A percentile compares a stretch with the other conserved stretches of the same genome.
Conservation (phyloP, 805 yeast species). For the Debaryomyces prosopidis region DNA sequence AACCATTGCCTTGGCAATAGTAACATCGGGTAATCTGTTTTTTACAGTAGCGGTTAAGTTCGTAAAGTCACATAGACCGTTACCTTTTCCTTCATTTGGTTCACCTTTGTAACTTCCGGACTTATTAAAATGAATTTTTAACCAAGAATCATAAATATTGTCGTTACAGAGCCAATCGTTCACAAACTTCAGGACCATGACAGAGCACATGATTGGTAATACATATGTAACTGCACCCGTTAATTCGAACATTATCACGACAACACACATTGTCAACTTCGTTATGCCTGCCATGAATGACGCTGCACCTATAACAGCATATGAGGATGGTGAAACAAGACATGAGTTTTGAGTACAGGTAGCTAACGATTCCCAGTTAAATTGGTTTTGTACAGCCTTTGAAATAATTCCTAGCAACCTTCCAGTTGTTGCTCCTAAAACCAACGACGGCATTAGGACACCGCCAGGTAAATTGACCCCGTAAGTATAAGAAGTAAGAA, state of each 20-base stretch:
- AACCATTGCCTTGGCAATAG: conserved; percentile 28
- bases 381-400: conserved; percentile 46
- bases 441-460: conserved; percentile 60
- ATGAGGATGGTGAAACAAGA: conserved; percentile 82
- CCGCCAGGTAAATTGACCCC: conserved; percentile 74
- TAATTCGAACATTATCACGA: conserved; percentile 76
- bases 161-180: conserved; percentile 59
- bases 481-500: conserved; percentile 66
- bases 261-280: conserved; percentile 75
- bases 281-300: conserved; percentile 80
- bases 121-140: conserved; percentile 30
- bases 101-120: background rate
- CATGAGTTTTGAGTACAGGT: conserved; percentile 45
- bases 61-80: conserved; percentile 35
- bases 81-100: conserved; percentile 37
- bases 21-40: conserved; percentile 33
- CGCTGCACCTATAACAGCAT: conserved; percentile 88
- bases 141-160: conserved; percentile 63
- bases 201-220: conserved; percentile 83
- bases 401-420: conserved; percentile 55
- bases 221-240: conserved; percentile 87
- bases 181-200: conserved; percentile 70
- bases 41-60: conserved; percentile 26
- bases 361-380: conserved; percentile 32
- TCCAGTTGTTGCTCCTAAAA: conserved; percentile 62